Percentiles rank a stretch among this genome's conserved stretches.
These are phyloP conservation scores for Candida endomychidarum DNA, from an alignment of 805 yeast species.

Conservation along the genomic window DNA sequence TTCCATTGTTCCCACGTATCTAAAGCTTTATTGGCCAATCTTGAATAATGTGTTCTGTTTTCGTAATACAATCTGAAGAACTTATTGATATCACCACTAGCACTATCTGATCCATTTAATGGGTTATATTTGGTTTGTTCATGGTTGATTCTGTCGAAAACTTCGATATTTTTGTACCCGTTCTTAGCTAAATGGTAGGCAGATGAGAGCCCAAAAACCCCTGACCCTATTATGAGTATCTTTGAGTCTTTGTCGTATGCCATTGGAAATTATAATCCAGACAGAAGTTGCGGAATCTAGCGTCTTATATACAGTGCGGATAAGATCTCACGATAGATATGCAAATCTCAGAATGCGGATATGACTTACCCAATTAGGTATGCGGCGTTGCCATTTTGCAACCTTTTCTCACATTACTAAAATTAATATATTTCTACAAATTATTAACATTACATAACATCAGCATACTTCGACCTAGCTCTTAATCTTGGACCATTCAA, in stretches of 20 bases:
- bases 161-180: conserved; percentile 31
- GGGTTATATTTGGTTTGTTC: conserved; percentile 6
- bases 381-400: too few relatives aligned
- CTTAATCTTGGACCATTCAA: conserved; percentile 42
- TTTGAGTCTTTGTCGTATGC: conserved; percentile 9
- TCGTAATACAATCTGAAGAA: conserved; percentile 10
- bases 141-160: conserved; percentile 25
- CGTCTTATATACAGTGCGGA: too few relatives aligned
- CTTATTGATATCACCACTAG: conserved; percentile 12
- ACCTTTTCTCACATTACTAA: too few relatives aligned
- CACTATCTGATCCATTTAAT: conserved; percentile 4
- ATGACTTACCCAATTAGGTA: too few relatives aligned
- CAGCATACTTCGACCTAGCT: conserved; percentile 31
- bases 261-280: too few relatives aligned
- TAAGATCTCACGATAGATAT: too few relatives aligned
- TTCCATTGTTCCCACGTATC: conserved; percentile 18
- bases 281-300: too few relatives aligned
- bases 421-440: too few relatives aligned
- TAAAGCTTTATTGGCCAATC: conserved; percentile 8
- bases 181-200: conserved; percentile 39
- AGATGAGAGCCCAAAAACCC: conserved; percentile 53
- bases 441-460: too few relatives aligned
- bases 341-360: too few relatives aligned
- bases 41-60: conserved; percentile 8
- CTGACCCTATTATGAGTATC: conserved; percentile 49